These are phyloP conservation scores for Yamadazyma kitorensis DNA, from an alignment of 805 yeast genomes.

Conservation along the genomic window DNA sequence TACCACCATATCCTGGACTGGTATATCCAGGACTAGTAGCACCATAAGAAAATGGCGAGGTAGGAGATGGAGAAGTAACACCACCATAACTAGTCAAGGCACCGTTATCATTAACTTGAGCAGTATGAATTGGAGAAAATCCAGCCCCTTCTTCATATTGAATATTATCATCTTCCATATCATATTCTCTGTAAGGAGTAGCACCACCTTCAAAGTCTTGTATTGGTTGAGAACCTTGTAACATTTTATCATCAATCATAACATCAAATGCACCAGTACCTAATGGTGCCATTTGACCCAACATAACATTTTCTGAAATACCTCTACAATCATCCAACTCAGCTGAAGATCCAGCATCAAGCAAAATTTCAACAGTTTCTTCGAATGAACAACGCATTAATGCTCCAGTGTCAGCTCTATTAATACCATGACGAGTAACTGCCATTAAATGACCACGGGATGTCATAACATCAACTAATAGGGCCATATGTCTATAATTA, in stretches of 20 bases:
- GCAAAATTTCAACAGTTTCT: slow-evolving; percentile 95
- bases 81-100: slow-evolving; percentile 91
- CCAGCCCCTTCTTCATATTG: slow-evolving; percentile 70
- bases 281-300: slow-evolving; percentile 97
- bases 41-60: slow-evolving; percentile 57
- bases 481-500: slow-evolving; percentile 96
- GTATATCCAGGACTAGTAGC: slow-evolving; percentile 53
- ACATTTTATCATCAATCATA: slow-evolving; percentile 85
- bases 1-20: slow-evolving; percentile 68
- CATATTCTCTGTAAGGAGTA: slow-evolving; percentile 81
- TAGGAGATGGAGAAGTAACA: slow-evolving; percentile 46
- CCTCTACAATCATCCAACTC: slow-evolving; percentile 98
- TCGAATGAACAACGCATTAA: slow-evolving; percentile 99
- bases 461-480: slow-evolving; percentile 97
- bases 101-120: slow-evolving; percentile 75
- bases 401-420: slow-evolving; percentile 98
- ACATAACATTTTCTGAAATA: slow-evolving; percentile 94
- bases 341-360: slow-evolving; percentile 98
- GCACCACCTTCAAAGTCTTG: slow-evolving; percentile 62
- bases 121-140: slow-evolving; percentile 93
- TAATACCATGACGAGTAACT: slow-evolving; percentile 98
- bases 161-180: slow-evolving; percentile 58
- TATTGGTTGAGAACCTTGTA: slow-evolving; percentile 55
- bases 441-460: slow-evolving; percentile 98
- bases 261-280: slow-evolving; percentile 99